phyloP scores from a whole-genome alignment of 768 basidiomycete genomes.

The Boletus pseudo-olivaceus region DNA sequence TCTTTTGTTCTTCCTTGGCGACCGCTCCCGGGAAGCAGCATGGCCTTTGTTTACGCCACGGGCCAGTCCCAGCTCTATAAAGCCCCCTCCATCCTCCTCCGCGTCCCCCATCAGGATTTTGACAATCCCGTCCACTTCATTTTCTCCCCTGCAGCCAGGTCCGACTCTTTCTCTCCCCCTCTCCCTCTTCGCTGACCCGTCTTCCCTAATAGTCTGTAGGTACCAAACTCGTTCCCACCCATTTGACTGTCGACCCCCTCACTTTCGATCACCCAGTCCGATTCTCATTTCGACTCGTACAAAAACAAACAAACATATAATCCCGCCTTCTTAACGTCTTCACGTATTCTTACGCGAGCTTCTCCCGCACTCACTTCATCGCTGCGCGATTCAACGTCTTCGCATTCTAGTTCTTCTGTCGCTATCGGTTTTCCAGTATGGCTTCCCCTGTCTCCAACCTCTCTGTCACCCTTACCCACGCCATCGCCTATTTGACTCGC shows the following conservation, averaged over 20 bases:
- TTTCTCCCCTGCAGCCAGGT: conserved; percentile 30
- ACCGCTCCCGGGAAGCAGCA: conserved; percentile 15
- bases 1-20: conserved; percentile 36
- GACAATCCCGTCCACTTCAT: conserved; percentile 30
- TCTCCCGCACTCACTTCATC: conserved; percentile 26
- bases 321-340: conserved; percentile 20
- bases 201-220: conserved; percentile 26
- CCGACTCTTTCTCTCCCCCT: neutral
- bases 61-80: conserved; percentile 23
- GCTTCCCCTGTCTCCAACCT: conserved; percentile 46
- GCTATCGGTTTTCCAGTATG: conserved; percentile 15
- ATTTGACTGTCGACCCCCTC: neutral
- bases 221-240: conserved; percentile 8
- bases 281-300: conserved; percentile 23
- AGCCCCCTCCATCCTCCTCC: conserved; percentile 7
- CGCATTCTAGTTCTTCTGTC: conserved; percentile 17
- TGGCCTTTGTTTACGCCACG: conserved; percentile 6
- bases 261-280: conserved; percentile 23
- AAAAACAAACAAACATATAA: neutral
- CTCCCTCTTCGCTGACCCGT: conserved; percentile 9
- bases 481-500: conserved; percentile 68
- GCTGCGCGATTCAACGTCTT: conserved; percentile 31
- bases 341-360: conserved; percentile 25
- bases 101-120: conserved; percentile 30
- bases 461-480: conserved; percentile 67